phyloP scores from a whole-genome alignment of 202 grass and related monocot genomes.

The Carex sylvatica region DNA sequence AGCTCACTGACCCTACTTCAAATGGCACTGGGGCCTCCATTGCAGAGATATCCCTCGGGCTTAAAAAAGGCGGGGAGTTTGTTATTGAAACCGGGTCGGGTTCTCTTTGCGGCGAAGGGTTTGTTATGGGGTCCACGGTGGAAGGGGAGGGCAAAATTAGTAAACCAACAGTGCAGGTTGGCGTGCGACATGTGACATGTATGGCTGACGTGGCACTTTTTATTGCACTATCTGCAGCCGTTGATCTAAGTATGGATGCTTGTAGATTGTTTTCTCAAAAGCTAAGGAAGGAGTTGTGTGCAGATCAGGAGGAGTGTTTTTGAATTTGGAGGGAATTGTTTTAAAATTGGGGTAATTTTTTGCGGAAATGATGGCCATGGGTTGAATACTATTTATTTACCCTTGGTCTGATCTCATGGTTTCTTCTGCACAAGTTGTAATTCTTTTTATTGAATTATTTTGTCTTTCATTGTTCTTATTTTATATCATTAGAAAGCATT shows the following conservation, averaged over 20 bases:
- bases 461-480: conserved; percentile 29
- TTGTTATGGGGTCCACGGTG: conserved; percentile 77
- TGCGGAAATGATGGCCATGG: conserved; percentile 57
- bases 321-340: conserved; percentile 1
- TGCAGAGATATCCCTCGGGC: conserved; percentile 68
- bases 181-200: conserved; percentile 67
- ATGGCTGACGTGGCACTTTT: conserved; percentile 80
- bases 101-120: conserved; percentile 49
- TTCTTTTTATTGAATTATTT: conserved; percentile 33
- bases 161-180: conserved; percentile 68
- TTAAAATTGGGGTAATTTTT: neutral
- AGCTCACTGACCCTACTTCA: conserved; percentile 52
- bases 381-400: conserved; percentile 31
- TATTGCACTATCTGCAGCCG: conserved; percentile 61
- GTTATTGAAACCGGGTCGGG: conserved; percentile 52
- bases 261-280: conserved; percentile 79
- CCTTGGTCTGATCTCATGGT: conserved; percentile 64
- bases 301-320: conserved; percentile 41
- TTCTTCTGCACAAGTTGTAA: conserved; percentile 18
- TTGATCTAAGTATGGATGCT: conserved; percentile 87
- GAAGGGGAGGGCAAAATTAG: conserved; percentile 69
- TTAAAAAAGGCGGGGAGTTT: conserved; percentile 73
- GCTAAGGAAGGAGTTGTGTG: conserved; percentile 83
- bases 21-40: conserved; percentile 54
- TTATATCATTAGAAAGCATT: conserved; percentile 2